phyloP scores from a whole-genome alignment of 129 eudicot genomes.

The Apium graveolens region DNA sequence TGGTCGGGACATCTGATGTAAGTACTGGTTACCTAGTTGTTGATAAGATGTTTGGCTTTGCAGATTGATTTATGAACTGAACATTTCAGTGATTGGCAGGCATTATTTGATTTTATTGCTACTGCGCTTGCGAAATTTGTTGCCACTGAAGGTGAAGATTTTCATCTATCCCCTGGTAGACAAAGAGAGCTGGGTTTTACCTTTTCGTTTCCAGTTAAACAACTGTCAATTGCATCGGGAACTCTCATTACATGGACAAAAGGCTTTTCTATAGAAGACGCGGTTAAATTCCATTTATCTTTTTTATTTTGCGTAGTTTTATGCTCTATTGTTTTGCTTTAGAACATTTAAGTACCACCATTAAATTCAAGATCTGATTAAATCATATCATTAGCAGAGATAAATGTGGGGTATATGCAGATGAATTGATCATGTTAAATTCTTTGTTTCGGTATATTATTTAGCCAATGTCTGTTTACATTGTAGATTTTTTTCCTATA shows the following conservation, averaged over 20 bases:
- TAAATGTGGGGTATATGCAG: neutral
- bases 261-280: conserved; percentile 80
- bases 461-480: neutral
- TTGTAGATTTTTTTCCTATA: neutral
- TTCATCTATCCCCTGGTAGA: conserved; percentile 60
- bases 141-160: conserved; percentile 67
- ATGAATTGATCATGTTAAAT: neutral
- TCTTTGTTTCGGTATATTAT: neutral
- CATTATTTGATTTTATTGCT: conserved; percentile 76
- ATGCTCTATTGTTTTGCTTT: neutral
- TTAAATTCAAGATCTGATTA: neutral
- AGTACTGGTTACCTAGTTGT: conserved; percentile 19
- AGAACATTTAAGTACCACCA: neutral
- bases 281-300: conserved; percentile 34
- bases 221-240: conserved; percentile 79
- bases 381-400: neutral
- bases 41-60: neutral
- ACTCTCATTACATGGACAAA: conserved; percentile 89
- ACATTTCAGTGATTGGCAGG: conserved; percentile 30
- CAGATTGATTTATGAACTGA: neutral
- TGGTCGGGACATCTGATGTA: conserved; percentile 77
- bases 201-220: conserved; percentile 89
- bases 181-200: conserved; percentile 95
- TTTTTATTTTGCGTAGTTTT: neutral
- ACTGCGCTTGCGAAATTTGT: conserved; percentile 84